A percentile compares a stretch with the other conserved stretches of the same genome.
phyloP scores from a whole-genome alignment of 345 rosid genomes.

The Pugionium cornutum region DNA sequence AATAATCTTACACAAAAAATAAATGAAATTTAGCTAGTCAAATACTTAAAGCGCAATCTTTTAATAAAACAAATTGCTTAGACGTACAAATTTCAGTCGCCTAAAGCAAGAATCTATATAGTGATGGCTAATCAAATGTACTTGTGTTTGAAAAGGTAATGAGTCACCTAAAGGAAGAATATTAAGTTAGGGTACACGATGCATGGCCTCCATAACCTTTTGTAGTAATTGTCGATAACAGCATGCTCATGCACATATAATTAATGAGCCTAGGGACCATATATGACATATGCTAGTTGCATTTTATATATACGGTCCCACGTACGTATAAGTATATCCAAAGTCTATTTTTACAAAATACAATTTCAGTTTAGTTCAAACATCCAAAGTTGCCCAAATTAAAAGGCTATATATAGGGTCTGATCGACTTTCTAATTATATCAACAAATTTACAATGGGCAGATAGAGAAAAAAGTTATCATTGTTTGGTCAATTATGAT shows the following conservation, averaged over 20 bases:
- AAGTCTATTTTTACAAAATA: not conserved
- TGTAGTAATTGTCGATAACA: slow-evolving; percentile 34
- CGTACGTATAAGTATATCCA: not conserved
- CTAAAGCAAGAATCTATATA: slow-evolving; percentile 16
- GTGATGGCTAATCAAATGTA: slow-evolving; percentile 30
- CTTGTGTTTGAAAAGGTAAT: slow-evolving; percentile 22
- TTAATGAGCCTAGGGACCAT: slow-evolving; percentile 9
- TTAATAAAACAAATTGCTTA: not conserved
- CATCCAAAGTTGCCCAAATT: slow-evolving; percentile 5
- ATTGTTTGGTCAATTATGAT: not conserved
- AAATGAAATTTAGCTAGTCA: not conserved
- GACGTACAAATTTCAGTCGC: not conserved
- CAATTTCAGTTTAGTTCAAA: not conserved
- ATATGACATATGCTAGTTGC: not conserved
- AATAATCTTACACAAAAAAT: too few species aligned
- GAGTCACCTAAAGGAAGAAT: slow-evolving; percentile 3
- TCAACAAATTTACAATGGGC: not conserved
- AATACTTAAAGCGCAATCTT: not conserved
- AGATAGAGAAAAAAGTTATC: not conserved
- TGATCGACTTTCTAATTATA: not conserved
- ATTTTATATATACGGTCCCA: slow-evolving; percentile 16
- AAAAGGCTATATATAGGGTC: not conserved
- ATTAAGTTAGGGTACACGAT: slow-evolving; percentile 12
- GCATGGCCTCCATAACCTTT: slow-evolving; percentile 36
- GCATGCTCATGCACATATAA: slow-evolving; percentile 31